phyloP scores from a whole-genome alignment of 805 yeast species.

The Alloascoidea hylecoeti region DNA sequence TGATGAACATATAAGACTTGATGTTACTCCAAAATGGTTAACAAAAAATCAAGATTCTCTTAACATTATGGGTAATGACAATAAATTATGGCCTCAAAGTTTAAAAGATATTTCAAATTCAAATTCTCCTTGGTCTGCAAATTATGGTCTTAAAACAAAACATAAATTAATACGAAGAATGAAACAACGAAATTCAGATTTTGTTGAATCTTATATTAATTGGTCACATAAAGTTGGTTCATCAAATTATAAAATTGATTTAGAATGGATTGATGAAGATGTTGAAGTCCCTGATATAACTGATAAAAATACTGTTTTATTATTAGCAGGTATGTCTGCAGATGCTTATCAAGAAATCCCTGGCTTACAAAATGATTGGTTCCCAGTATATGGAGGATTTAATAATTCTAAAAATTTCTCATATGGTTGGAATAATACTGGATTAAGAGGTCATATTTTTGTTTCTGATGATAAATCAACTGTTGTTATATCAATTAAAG shows the following conservation, averaged over 20 bases:
- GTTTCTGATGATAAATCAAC: conserved; percentile 37
- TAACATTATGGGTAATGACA: conserved; percentile 25
- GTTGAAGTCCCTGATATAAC: conserved; percentile 58
- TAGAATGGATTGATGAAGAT: conserved; percentile 52
- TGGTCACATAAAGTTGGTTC: conserved; percentile 23
- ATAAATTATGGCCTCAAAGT: conserved; percentile 14
- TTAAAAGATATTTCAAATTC: conserved; percentile 8
- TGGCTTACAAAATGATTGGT: conserved; percentile 79
- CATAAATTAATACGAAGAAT: conserved; percentile 20
- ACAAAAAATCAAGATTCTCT: conserved; percentile 13
- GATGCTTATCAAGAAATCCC: conserved; percentile 84
- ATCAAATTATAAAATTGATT: conserved; percentile 6
- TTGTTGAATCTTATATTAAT: conserved; percentile 49
- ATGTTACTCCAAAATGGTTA: conserved; percentile 27
- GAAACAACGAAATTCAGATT: conserved; percentile 37
- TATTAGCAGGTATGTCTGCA: conserved; percentile 75
- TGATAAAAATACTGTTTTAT: conserved; percentile 59
- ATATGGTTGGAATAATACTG: conserved; percentile 87
- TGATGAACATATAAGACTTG: conserved; percentile 23
- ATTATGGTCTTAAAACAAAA: conserved; percentile 4
- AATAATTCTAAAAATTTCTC: conserved; percentile 39
- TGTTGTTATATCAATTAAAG: conserved; percentile 75
- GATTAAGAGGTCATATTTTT: conserved; percentile 86
- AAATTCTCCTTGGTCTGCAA: conserved; percentile 2
- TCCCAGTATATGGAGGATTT: conserved; percentile 19